Evolutionary conservation across 441 rosid genomes (phyloP).

Genomic region (Aquilaria agallochum): DNA sequence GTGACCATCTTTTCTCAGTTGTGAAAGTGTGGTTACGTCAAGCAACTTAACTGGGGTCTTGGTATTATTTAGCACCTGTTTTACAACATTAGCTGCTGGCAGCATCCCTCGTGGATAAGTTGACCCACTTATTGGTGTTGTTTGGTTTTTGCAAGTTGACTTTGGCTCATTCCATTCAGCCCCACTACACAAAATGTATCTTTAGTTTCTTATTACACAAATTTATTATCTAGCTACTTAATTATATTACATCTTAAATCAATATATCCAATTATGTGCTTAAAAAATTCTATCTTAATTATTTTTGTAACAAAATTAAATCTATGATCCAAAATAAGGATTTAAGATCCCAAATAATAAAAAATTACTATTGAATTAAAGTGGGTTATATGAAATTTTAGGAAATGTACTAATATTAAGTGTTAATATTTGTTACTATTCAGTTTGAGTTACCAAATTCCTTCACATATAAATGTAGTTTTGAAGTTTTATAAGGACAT

Average conservation of each 20-base stretch:
- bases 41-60: conserved; percentile 33
- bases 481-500: too few relatives aligned
- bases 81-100: conserved; percentile 15
- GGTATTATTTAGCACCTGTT: conserved; percentile 21
- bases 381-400: too few relatives aligned
- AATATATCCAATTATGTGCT: too few relatives aligned
- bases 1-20: conserved; percentile 46
- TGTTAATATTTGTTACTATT: too few relatives aligned
- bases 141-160: conserved; percentile 32
- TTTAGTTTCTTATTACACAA: not conserved
- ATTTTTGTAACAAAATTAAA: too few relatives aligned
- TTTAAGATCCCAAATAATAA: not conserved
- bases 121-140: conserved; percentile 21
- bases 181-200: conserved; percentile 20
- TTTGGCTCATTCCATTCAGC: conserved; percentile 28
- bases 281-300: too few relatives aligned
- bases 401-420: too few relatives aligned
- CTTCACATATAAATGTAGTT: too few relatives aligned
- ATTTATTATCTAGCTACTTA: not conserved
- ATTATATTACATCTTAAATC: not conserved
- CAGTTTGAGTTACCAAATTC: too few relatives aligned
- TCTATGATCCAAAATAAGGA: too few relatives aligned
- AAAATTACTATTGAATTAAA: not conserved
- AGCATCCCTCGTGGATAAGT: conserved; percentile 22
- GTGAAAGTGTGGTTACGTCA: conserved; percentile 40